Base-by-base conservation (phyloP, 139 green algal species). In the Monoraphidium neglectum region DNA sequence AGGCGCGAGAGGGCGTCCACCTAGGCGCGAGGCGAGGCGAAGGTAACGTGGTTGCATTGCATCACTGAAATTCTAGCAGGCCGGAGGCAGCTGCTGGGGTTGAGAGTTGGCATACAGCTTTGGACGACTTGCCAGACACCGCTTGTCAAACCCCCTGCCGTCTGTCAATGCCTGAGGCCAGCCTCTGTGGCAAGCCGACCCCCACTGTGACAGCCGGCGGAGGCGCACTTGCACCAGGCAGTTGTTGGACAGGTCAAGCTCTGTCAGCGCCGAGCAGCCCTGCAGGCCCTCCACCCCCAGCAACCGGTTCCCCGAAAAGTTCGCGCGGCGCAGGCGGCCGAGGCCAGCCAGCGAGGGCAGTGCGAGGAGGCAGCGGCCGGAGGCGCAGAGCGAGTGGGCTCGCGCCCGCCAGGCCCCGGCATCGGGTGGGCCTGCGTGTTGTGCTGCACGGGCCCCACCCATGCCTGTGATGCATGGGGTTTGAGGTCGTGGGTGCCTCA, bases 71-170 rank as follows among this genome's bases (percentile, higher is more conserved):
- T 15, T 12, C 35, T 33, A 18, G 4, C 35, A 70, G 5, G 13
- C 23, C 63, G 28, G 13, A 2, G 21, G 21, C 21, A 28, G 51
- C 21, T 60, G 54, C 84, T 73, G 3, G 76, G 75, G 15, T 70
- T 66, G 78, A 90, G 88, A 76, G 90, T 91, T 49, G 81, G 81
- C 33, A 93, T 67, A n/a, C 85, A 73, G 74, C 90, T 91, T 70
- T 90, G 56, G 63, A 90, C 88, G 61, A 90, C 80, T 18, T 60
- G 21, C 18, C 51, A 60, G 51, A 60, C 51, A 21, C 18, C 21
- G 51, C 51, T 60, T 60, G 51, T 60, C 51, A 60, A 28, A 28
- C 21, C 51, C 18, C 18, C 51, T 28, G 51, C 51, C 18, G 51
- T 18, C 51, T 21, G 18, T 21, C 21, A 60, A 60, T 60, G 21